Evolutionary conservation across 2,329 filamentous ascomycete species (phyloP), one percentile per base, ranked within the genome.

Genomic region (Xylaria sp.): DNA sequence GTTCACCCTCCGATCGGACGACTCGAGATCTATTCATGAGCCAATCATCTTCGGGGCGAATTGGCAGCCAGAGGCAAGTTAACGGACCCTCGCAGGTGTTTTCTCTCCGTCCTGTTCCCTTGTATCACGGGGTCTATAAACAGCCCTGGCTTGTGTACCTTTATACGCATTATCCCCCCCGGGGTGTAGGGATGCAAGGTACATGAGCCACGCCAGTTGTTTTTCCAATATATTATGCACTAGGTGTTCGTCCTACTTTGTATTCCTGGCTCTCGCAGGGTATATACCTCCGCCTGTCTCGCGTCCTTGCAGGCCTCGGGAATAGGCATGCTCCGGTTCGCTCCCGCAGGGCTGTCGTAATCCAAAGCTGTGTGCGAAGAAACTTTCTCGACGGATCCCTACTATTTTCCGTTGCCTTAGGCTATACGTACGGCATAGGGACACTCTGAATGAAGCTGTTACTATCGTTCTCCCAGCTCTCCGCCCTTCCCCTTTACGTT

Each of bases 301-400:
- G 60, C 54, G 55, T 55, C 60, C 55, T 58, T 59, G 60, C 54
- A 62, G 51, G 47, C 43, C 31, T n/a, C 49, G 57, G 41, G 55
- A 35, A 19, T 52, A 33, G 19, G 46, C 53, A 47, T 47, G 29
- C 29, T n/a, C n/a, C n/a, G n/a, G n/a, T n/a, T n/a, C n/a, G n/a
- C n/a, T n/a, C n/a, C n/a, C n/a, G n/a, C n/a, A n/a, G n/a, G n/a
- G n/a, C n/a, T n/a, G n/a, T n/a, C n/a, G n/a, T n/a, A n/a, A n/a
- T n/a, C n/a, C n/a, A n/a, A n/a, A n/a, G n/a, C n/a, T n/a, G n/a
- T n/a, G n/a, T n/a, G n/a, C n/a, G n/a, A n/a, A n/a, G n/a, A n/a
- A n/a, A n/a, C n/a, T n/a, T n/a, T n/a, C n/a, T n/a, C n/a, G n/a
- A n/a, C n/a, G n/a, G n/a, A n/a, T n/a, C n/a, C n/a, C n/a, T n/a